Percentiles rank a stretch among this genome's conserved stretches.
phyloP scores from a whole-genome alignment of 2,329 filamentous ascomycete species.

The Ophiocordyceps australis region DNA sequence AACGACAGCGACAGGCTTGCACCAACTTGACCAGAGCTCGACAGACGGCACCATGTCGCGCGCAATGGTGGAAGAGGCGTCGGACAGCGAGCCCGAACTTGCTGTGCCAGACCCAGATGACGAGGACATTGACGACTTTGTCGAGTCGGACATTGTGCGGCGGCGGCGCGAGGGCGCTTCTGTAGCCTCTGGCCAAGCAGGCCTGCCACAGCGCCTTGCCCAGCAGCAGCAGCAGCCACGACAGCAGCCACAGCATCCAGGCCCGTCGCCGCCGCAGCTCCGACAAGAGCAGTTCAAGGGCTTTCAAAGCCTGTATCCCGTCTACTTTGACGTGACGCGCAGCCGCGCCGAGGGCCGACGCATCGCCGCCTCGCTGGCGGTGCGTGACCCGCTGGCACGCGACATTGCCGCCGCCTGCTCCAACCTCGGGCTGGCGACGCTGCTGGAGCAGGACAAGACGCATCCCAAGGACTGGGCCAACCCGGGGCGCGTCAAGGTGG shows the following conservation, averaged over 20 bases:
- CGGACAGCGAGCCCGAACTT: slow-evolving; percentile 51
- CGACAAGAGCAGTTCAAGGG: no score
- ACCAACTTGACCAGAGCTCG: background rate
- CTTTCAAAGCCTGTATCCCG: slow-evolving; percentile 81
- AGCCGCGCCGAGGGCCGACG: slow-evolving; percentile 66
- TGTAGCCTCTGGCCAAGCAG: slow-evolving; percentile 6
- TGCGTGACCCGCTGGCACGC: slow-evolving; percentile 70
- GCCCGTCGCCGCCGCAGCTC: slow-evolving; percentile 28
- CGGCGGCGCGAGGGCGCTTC: slow-evolving; percentile 15
- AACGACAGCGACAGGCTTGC: background rate
- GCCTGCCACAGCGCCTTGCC: slow-evolving; percentile 6
- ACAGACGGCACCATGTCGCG: slow-evolving; percentile 47
- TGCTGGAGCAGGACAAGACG: slow-evolving; percentile 79
- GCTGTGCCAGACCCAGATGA: slow-evolving; percentile 62
- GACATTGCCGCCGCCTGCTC: slow-evolving; percentile 80
- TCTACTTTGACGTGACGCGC: slow-evolving; percentile 77
- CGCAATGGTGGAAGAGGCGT: slow-evolving; percentile 83
- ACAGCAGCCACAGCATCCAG: slow-evolving; percentile 20
- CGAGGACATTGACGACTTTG: slow-evolving; percentile 55
- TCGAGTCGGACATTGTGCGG: slow-evolving; percentile 37
- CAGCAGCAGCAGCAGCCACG: slow-evolving; percentile 8
- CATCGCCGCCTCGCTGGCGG: slow-evolving; percentile 53
- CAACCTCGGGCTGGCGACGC: slow-evolving; percentile 48
- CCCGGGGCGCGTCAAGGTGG: slow-evolving; percentile 72
- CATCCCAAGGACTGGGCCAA: slow-evolving; percentile 98